phyloP scores from a whole-genome alignment of 139 green algal species.

The Coccomyxa sp. region DNA sequence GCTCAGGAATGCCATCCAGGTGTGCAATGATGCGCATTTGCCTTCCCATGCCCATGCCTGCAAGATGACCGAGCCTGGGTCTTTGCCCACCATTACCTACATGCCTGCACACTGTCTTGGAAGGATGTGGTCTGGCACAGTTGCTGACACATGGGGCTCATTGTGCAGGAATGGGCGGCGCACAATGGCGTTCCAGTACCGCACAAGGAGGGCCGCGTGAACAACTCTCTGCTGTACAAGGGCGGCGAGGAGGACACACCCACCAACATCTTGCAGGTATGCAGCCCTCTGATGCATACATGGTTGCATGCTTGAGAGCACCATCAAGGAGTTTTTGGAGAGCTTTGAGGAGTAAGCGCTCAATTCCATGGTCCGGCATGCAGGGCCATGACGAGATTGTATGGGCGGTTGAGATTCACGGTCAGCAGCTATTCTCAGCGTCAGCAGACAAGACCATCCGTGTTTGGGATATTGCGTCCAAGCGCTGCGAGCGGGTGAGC shows the following conservation, averaged over 20 bases:
- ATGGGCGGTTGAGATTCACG: constrained; percentile 84
- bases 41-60: too few relatives aligned
- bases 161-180: constrained; percentile 70
- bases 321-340: neutral
- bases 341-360: neutral
- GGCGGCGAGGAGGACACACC: constrained; percentile 47
- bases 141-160: neutral
- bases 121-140: neutral
- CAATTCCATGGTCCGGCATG: neutral
- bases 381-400: constrained; percentile 95
- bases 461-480: constrained; percentile 76
- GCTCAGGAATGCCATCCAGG: constrained; percentile 80
- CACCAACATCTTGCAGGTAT: constrained; percentile 74
- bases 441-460: constrained; percentile 91
- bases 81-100: too few relatives aligned
- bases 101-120: neutral
- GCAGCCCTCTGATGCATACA: neutral
- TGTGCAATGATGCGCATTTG: constrained; percentile 18
- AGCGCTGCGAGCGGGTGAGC: constrained; percentile 5
- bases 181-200: constrained; percentile 53
- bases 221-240: constrained; percentile 29
- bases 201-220: constrained; percentile 14
- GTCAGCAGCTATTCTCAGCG: constrained; percentile 70
- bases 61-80: too few relatives aligned
- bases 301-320: neutral